These are phyloP conservation scores for Earliella scabrosa DNA, from an alignment of 1,284 basidiomycete species.

Conservation along the genomic window DNA sequence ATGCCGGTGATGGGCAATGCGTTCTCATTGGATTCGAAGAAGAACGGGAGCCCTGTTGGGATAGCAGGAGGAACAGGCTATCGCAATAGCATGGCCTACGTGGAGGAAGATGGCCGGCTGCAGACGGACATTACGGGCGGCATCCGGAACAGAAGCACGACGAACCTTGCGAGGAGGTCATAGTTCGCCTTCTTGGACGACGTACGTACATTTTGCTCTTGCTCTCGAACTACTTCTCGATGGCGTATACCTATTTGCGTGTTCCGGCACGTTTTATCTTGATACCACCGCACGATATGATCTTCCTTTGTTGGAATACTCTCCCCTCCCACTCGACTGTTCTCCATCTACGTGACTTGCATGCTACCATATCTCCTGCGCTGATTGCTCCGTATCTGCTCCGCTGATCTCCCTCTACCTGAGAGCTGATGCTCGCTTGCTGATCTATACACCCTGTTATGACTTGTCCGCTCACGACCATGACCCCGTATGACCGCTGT, in stretches of 20 bases:
- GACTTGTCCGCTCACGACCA: not conserved
- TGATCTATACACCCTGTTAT: not conserved
- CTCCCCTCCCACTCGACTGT: not conserved
- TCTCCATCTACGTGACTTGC: not conserved
- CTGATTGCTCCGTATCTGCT: not conserved
- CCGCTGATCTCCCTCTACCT: not conserved
- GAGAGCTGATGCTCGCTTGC: not conserved
- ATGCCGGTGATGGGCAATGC: conserved; percentile 69
- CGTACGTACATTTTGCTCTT: not conserved
- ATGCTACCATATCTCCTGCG: not conserved
- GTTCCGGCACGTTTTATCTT: not conserved
- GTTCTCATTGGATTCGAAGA: conserved; percentile 48
- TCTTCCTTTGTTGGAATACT: too few relatives aligned
- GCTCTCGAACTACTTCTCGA: not conserved
- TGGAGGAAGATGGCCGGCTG: conserved; percentile 34
- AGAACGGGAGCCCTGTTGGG: conserved; percentile 31
- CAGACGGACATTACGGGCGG: conserved; percentile 26
- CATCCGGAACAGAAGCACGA: conserved; percentile 31
- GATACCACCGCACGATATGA: too few relatives aligned
- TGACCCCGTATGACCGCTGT: not conserved
- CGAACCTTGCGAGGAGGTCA: conserved; percentile 33
- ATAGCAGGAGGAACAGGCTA: conserved; percentile 27
- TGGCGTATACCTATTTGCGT: conserved; percentile 2
- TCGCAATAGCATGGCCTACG: conserved; percentile 32
- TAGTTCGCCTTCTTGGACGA: not conserved